Conservation (phyloP, 2,329 filamentous ascomycete genomes). For the Volutella citrinella region DNA sequence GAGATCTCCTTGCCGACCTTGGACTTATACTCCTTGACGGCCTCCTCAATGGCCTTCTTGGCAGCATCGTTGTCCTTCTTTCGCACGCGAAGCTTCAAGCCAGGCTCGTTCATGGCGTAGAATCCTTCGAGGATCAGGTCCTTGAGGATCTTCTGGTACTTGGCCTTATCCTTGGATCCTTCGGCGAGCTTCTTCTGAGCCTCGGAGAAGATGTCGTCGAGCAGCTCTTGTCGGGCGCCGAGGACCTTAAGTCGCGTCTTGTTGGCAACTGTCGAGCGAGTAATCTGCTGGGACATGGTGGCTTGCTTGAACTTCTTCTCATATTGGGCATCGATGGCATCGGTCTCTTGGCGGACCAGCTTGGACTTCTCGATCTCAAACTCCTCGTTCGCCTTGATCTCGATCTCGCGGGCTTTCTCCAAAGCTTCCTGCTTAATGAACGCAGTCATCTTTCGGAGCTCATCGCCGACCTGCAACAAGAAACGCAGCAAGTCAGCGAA, state of each 20-base stretch:
- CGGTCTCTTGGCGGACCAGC: constrained; percentile 92
- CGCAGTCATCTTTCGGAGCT: constrained; percentile 99
- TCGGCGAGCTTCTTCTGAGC: constrained; percentile 68
- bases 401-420: constrained; percentile 96
- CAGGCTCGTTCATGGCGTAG: constrained; percentile 81
- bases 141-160: constrained; percentile 76
- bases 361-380: constrained; percentile 99
- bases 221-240: constrained; percentile 80
- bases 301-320: constrained; percentile 99
- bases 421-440: constrained; percentile 99
- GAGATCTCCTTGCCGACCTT: constrained; percentile 66
- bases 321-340: constrained; percentile 87
- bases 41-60: constrained; percentile 75
- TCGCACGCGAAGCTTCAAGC: constrained; percentile 70
- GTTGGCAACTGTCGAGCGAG: constrained; percentile 92
- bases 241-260: constrained; percentile 91
- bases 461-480: constrained; percentile 75
- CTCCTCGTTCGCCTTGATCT: constrained; percentile 98
- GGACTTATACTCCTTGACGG: constrained; percentile 80
- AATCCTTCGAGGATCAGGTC: constrained; percentile 84
- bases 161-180: constrained; percentile 64
- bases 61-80: constrained; percentile 75
- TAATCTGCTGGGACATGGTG: constrained; percentile 98
- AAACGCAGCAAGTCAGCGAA: constrained; percentile 15
- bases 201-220: constrained; percentile 84